phyloP scores from a whole-genome alignment of 2,329 filamentous ascomycete genomes.

The Pochonia chlamydosporia region DNA sequence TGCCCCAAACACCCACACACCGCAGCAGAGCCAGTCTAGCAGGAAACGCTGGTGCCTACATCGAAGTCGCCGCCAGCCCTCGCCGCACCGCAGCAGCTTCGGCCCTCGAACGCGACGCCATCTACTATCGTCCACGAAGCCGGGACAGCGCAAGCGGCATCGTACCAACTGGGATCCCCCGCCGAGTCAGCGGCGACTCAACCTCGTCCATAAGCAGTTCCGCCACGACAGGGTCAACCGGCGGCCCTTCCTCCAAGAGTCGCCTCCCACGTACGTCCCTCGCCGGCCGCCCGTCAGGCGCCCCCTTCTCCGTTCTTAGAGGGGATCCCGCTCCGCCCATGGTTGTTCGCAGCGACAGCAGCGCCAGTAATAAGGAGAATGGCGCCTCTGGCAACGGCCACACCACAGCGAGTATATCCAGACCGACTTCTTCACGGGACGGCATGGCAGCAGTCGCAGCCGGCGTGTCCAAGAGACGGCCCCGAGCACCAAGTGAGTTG shows the following conservation, averaged over 20 bases:
- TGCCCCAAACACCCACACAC: conserved; percentile 48
- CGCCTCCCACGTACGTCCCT: conserved; percentile 33
- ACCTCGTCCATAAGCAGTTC: conserved; percentile 17
- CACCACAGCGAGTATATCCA: not conserved
- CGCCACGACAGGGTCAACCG: conserved; percentile 2
- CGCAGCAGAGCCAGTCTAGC: conserved; percentile 29
- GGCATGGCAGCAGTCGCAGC: conserved; percentile 5
- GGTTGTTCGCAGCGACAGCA: conserved; percentile 33
- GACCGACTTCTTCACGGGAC: conserved; percentile 5
- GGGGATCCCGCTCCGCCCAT: conserved; percentile 18
- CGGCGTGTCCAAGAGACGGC: conserved; percentile 18
- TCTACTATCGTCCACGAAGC: conserved; percentile 36
- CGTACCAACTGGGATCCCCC: conserved; percentile 33
- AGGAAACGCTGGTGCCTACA: conserved; percentile 29
- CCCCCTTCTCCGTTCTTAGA: conserved; percentile 10
- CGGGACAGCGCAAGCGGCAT: conserved; percentile 24
- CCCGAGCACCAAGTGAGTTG: conserved; percentile 18
- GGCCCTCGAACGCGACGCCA: conserved; percentile 34
- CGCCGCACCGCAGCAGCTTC: conserved; percentile 25
- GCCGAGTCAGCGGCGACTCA: conserved; percentile 37
- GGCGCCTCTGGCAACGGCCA: conserved; percentile 2
- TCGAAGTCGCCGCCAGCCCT: conserved; percentile 48
- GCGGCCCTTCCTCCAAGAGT: conserved; percentile 23
- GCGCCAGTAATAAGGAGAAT: conserved; percentile 34
- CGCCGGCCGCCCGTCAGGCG: conserved; percentile 18